A percentile compares a stretch with the other conserved stretches of the same genome.
Conservation (phyloP, 306 rosid genomes). For the Quercus rubra region DNA sequence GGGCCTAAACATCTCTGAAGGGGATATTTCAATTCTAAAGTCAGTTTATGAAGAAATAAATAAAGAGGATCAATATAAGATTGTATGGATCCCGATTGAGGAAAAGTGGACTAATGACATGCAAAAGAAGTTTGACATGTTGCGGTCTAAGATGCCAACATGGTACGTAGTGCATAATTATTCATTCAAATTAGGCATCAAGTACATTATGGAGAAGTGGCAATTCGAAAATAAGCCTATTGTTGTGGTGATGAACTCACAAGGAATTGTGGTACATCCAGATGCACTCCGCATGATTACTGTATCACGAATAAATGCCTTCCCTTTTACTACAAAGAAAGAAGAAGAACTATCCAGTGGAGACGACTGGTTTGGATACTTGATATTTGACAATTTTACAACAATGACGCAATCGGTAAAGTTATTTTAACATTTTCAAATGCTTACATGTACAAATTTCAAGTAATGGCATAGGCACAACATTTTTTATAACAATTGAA, state of each 20-base stretch:
- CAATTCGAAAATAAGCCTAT: slow-evolving; percentile 30
- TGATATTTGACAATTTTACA: too few species aligned
- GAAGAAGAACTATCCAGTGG: not conserved
- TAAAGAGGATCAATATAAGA: not conserved
- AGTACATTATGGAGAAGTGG: slow-evolving; percentile 28
- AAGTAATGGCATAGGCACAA: too few species aligned
- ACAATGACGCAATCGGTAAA: too few species aligned
- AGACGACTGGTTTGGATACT: not conserved
- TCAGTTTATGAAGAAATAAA: slow-evolving; percentile 20
- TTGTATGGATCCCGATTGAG: slow-evolving; percentile 43
- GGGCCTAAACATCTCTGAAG: slow-evolving; percentile 16
- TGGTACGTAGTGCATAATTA: slow-evolving; percentile 26
- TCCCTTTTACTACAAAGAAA: slow-evolving; percentile 11
- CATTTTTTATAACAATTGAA: too few species aligned
- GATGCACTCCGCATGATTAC: slow-evolving; percentile 38
- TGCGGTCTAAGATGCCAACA: slow-evolving; percentile 42
- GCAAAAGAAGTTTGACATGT: slow-evolving; percentile 21
- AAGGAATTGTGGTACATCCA: slow-evolving; percentile 20
- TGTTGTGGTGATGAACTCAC: slow-evolving; percentile 22
- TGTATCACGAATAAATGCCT: slow-evolving; percentile 22
- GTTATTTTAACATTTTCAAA: too few species aligned
- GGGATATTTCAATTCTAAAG: slow-evolving; percentile 19
- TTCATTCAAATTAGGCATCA: slow-evolving; percentile 17
- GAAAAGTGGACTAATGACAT: slow-evolving; percentile 18
- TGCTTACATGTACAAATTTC: too few species aligned